phyloP scores from a whole-genome alignment of 164 flowering plant genomes.

The Berberis vulgaris region DNA sequence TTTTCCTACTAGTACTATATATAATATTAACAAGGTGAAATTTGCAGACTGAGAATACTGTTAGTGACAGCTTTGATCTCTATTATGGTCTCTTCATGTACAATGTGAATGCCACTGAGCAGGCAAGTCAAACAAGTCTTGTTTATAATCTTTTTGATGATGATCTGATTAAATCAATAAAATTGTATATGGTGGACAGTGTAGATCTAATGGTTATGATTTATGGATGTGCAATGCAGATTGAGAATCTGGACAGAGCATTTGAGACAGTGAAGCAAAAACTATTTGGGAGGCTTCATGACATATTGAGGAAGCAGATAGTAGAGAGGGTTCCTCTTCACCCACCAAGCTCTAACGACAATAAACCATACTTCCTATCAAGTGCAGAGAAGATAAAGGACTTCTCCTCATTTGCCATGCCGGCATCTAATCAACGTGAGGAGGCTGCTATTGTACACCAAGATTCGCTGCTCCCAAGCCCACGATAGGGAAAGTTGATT shows the following conservation, averaged over 20 bases:
- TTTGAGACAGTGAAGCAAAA: constrained; percentile 34
- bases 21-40: too few relatives aligned
- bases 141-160: not conserved
- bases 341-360: constrained; percentile 5
- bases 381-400: constrained; percentile 20
- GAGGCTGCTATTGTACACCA: too few relatives aligned
- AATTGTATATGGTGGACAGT: not conserved
- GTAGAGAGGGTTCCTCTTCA: constrained; percentile 25
- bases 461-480: too few relatives aligned
- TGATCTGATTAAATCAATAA: too few relatives aligned
- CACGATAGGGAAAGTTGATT: too few relatives aligned
- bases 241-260: constrained; percentile 32
- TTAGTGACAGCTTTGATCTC: constrained; percentile 34
- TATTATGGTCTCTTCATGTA: constrained; percentile 36
- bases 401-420: constrained; percentile 24
- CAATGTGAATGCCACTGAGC: constrained; percentile 31
- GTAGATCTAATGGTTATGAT: not conserved
- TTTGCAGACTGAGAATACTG: constrained; percentile 31
- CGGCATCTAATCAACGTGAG: not conserved
- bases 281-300: constrained; percentile 30
- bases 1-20: not conserved
- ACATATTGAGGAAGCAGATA: constrained; percentile 27
- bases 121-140: constrained; percentile 9
- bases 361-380: constrained; percentile 17
- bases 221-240: constrained; percentile 8